Evolutionary conservation across 495 filamentous ascomycete species (phyloP).

Genomic region (Aspergillus nidulans): DNA sequence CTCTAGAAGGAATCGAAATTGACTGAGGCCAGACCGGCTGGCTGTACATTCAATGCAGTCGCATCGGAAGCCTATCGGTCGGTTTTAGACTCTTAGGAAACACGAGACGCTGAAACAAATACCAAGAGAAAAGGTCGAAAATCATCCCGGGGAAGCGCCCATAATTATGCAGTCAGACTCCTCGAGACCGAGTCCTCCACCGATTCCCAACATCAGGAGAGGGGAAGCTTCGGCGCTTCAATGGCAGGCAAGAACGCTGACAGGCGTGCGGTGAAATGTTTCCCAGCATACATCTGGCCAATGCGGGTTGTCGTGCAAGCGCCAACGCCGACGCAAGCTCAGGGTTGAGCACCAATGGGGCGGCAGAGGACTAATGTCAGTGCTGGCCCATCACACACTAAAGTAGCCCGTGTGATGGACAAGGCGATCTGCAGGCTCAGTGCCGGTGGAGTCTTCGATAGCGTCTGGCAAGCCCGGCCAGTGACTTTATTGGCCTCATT

Average conservation of each 20-base stretch:
- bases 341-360: slow-evolving; percentile 34
- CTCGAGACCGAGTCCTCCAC: slow-evolving; percentile 11
- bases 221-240: slow-evolving; percentile 23
- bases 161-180: slow-evolving; percentile 17
- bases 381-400: slow-evolving; percentile 39
- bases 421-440: slow-evolving; percentile 31
- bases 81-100: slow-evolving; percentile 18
- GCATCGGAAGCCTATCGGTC: slow-evolving; percentile 23
- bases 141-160: slow-evolving; percentile 12
- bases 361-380: slow-evolving; percentile 15
- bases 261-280: slow-evolving; percentile 24
- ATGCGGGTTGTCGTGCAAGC: slow-evolving; percentile 36
- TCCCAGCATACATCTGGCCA: slow-evolving; percentile 40
- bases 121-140: slow-evolving; percentile 11
- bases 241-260: slow-evolving; percentile 22
- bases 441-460: not conserved
- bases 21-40: slow-evolving; percentile 39
- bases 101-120: slow-evolving; percentile 14
- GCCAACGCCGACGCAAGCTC: slow-evolving; percentile 27
- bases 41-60: slow-evolving; percentile 32
- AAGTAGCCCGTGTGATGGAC: slow-evolving; percentile 33
- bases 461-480: not conserved
- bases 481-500: not conserved
- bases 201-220: slow-evolving; percentile 27
- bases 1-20: not conserved